Percentiles rank a stretch among this genome's conserved stretches.
These are phyloP conservation scores for Hanseniaspora osmophila DNA, from an alignment of 805 yeast species.

Conservation along the genomic window DNA sequence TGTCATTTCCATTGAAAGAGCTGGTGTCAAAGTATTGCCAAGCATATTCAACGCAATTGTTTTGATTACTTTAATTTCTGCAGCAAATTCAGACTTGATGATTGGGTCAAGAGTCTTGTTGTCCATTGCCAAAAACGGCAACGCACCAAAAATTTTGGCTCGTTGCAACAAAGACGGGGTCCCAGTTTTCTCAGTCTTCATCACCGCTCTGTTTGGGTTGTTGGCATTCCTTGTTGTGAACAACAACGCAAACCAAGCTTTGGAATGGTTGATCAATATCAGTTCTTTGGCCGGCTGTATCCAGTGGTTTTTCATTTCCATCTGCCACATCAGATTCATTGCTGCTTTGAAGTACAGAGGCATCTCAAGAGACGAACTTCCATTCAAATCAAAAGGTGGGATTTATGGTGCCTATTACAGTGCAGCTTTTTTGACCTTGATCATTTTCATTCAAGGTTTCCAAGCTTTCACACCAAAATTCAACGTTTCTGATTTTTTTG, in stretches of 20 bases:
- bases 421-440: slow-evolving; percentile 34
- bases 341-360: slow-evolving; percentile 45
- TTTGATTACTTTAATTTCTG: slow-evolving; percentile 53
- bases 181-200: slow-evolving; percentile 42
- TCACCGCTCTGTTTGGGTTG: slow-evolving; percentile 48
- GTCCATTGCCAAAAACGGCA: slow-evolving; percentile 44
- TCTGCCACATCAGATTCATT: slow-evolving; percentile 60
- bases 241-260: slow-evolving; percentile 40
- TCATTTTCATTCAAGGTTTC: slow-evolving; percentile 63
- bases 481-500: slow-evolving; percentile 44
- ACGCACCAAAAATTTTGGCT: slow-evolving; percentile 41
- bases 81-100: slow-evolving; percentile 65
- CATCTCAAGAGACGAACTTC: slow-evolving; percentile 52
- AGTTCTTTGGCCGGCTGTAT: slow-evolving; percentile 68
- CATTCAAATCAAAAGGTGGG: slow-evolving; percentile 61
- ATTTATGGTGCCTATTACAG: slow-evolving; percentile 58
- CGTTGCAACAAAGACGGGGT: slow-evolving; percentile 43
- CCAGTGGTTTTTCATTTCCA: slow-evolving; percentile 54
- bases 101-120: slow-evolving; percentile 56
- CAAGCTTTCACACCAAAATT: slow-evolving; percentile 40
- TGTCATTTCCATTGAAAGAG: slow-evolving; percentile 53
- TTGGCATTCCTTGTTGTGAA: slow-evolving; percentile 45
- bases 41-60: slow-evolving; percentile 62
- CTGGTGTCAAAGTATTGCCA: slow-evolving; percentile 54
- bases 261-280: slow-evolving; percentile 60